phyloP scores from a whole-genome alignment of 306 rosid genomes.

The Rosa lucieae region DNA sequence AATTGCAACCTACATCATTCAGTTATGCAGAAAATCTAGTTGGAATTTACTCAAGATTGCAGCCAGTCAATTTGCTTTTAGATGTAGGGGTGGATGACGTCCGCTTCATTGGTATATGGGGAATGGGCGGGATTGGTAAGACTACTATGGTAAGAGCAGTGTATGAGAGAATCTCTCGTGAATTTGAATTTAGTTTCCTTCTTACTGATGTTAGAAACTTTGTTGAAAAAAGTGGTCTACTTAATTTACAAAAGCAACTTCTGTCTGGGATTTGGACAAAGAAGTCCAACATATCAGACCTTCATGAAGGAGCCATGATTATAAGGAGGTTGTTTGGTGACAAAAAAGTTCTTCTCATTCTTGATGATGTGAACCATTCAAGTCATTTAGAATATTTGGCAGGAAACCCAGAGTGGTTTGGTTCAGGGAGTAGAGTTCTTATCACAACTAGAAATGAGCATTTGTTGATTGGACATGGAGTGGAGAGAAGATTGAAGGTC shows the following conservation, averaged over 20 bases:
- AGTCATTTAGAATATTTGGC: no score
- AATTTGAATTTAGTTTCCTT: neutral
- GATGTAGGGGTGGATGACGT: neutral
- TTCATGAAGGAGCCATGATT: no score
- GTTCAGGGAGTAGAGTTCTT: no score
- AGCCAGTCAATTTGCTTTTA: neutral
- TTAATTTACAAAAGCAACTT: neutral
- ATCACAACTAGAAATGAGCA: no score
- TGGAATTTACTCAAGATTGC: neutral
- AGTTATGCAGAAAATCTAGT: neutral
- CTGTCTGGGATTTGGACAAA: neutral
- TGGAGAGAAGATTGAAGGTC: no score
- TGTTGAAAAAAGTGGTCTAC: neutral
- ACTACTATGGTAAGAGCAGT: neutral
- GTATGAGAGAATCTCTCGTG: neutral
- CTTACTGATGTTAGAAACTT: neutral
- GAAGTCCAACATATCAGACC: no score
- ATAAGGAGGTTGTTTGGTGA: no score
- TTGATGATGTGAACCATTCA: no score
- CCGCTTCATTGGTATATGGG: neutral
- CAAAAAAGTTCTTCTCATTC: neutral
- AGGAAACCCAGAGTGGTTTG: no score
- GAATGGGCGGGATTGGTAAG: neutral
- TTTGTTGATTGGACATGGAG: no score
- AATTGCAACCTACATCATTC: neutral